phyloP scores from a whole-genome alignment of 2,329 filamentous ascomycete genomes.

The Aspergillus fischeri region DNA sequence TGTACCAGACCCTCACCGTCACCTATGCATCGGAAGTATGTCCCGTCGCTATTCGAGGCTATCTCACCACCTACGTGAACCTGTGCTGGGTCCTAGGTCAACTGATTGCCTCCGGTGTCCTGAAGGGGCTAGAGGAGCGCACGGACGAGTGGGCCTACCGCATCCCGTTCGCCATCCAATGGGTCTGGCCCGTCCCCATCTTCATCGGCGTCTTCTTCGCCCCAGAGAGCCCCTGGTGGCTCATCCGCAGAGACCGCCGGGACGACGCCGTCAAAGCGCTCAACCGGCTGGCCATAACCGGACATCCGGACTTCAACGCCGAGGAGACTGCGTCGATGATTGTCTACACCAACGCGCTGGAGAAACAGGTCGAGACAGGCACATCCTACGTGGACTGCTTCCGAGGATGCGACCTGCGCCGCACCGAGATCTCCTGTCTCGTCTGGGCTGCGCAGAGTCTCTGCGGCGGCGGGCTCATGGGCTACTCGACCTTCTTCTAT shows the following conservation, averaged over 20 bases:
- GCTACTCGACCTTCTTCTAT: conserved; percentile 60
- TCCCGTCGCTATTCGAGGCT: conserved; percentile 42
- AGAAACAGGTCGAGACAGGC: conserved; percentile 69
- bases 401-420: conserved; percentile 69
- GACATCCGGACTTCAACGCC: conserved; percentile 68
- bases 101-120: conserved; percentile 50
- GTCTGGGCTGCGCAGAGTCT: conserved; percentile 64
- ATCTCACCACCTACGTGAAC: conserved; percentile 46
- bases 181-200: conserved; percentile 52
- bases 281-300: conserved; percentile 41
- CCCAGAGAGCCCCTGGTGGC: conserved; percentile 51
- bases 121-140: conserved; percentile 45
- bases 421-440: conserved; percentile 69
- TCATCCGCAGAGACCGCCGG: conserved; percentile 43
- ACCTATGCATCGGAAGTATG: conserved; percentile 47
- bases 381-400: conserved; percentile 80
- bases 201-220: conserved; percentile 46
- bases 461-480: conserved; percentile 60
- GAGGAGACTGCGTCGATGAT: conserved; percentile 90
- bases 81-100: conserved; percentile 49
- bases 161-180: conserved; percentile 50
- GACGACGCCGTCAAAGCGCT: conserved; percentile 45
- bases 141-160: conserved; percentile 49
- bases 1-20: conserved; percentile 48
- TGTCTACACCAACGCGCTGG: conserved; percentile 79